Evolutionary conservation across 345 rosid species (phyloP), one percentile per base, ranked within the genome.

Genomic region (Bruguiera parviflora): DNA sequence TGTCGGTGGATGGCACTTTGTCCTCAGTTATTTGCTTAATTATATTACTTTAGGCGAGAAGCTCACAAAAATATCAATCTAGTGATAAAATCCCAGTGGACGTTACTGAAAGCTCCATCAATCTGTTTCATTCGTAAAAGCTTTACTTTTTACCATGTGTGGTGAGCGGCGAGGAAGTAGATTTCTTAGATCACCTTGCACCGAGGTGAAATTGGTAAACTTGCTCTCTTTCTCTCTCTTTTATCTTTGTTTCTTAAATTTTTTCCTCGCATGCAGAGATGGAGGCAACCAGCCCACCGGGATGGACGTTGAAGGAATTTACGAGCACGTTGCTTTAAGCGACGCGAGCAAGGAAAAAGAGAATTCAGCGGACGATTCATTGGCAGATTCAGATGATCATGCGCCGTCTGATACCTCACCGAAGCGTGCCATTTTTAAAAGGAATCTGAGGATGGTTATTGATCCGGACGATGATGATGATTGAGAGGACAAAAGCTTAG

Each of bases 371-470:
- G 49, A 43, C 59, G 59, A 56, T 24, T 56, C 59, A 61, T 66
- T 87, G 73, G 91, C 75, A 58, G 87, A 84, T 68, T 75, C 66
- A 53, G 83, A 55, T 63, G 86, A 73, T 47, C 67, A 43, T n/a
- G 53, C 66, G 21, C 5, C 69, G 25, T 19, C 74, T 15, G 68
- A 7, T 35, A 75, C 65, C 13, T 47, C 71, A 29, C 24, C 67
- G 6, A 66, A 65, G 67, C 76, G 75, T 66, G 73, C 85, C 47
- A 70, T 71, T 37, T 63, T 66, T 61, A 83, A 85, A 70, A 85
- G 95, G 73, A 88, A 84, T 68, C 3, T 81, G 80, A 85, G 88
- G 78, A 80, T 90, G 83, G 83, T 87, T 35, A 64, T 88, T 64
- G 96, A 56, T 5, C 25, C 37, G 2, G 37, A 43, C 9, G 39